Conservation (phyloP, 768 basidiomycete genomes). For the Leccinum pellstonianum region DNA sequence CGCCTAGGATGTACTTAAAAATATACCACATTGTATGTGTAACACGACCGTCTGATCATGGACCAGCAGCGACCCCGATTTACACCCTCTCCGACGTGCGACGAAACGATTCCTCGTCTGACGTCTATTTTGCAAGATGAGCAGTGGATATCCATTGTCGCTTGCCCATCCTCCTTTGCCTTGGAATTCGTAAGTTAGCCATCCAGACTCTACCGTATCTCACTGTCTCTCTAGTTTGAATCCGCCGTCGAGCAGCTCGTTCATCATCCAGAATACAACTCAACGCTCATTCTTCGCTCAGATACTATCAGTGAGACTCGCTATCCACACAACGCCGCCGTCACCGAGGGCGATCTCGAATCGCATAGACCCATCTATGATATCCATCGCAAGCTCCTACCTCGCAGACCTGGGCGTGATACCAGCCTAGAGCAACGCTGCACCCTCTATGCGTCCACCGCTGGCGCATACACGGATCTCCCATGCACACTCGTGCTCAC, state of each 20-base stretch:
- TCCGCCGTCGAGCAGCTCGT: slow-evolving; percentile 68
- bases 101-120: background rate
- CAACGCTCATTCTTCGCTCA: slow-evolving; percentile 84
- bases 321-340: slow-evolving; percentile 35
- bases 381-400: slow-evolving; percentile 70
- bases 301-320: slow-evolving; percentile 48
- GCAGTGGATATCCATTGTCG: slow-evolving; percentile 36
- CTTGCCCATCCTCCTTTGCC: slow-evolving; percentile 44
- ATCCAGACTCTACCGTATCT: background rate
- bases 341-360: slow-evolving; percentile 24
- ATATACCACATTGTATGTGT: slow-evolving; percentile 11
- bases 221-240: slow-evolving; percentile 56
- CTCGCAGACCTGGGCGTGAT: slow-evolving; percentile 79
- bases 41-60: background rate
- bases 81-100: slow-evolving; percentile 20
- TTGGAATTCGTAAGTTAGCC: slow-evolving; percentile 39
- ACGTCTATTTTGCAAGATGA: slow-evolving; percentile 9
- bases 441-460: slow-evolving; percentile 53
- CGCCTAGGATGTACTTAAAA: slow-evolving; percentile 17
- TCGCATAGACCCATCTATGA: slow-evolving; percentile 45
- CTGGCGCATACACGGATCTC: slow-evolving; percentile 22
- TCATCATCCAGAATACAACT: slow-evolving; percentile 91
- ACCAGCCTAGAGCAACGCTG: slow-evolving; percentile 72
- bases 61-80: slow-evolving; percentile 22
- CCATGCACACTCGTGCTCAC: slow-evolving; percentile 53